These are phyloP conservation scores for Alnus glutinosa DNA, from an alignment of 306 rosid species.

Conservation along the genomic window DNA sequence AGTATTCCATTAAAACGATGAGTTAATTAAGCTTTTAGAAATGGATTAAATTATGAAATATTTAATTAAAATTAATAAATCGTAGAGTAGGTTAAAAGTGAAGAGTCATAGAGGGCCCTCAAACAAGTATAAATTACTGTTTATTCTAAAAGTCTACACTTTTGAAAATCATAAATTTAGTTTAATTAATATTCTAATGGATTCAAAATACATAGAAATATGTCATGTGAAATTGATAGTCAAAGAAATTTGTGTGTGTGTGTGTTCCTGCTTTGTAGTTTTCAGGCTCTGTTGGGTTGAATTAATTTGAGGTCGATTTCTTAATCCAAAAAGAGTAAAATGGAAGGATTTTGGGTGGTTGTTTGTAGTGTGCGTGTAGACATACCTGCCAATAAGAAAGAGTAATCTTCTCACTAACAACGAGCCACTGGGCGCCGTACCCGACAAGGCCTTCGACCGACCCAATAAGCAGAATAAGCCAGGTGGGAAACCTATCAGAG, in stretches of 20 bases:
- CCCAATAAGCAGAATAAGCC: constrained; percentile 77
- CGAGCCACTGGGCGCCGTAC: constrained; percentile 91
- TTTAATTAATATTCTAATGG: too few relatives aligned
- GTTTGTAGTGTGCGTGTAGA: neutral
- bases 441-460: constrained; percentile 75
- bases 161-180: too few relatives aligned
- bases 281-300: neutral
- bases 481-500: constrained; percentile 66
- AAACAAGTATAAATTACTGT: too few relatives aligned
- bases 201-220: too few relatives aligned
- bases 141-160: too few relatives aligned
- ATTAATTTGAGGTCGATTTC: neutral
- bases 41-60: too few relatives aligned
- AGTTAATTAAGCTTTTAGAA: too few relatives aligned
- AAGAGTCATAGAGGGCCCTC: too few relatives aligned
- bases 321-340: neutral
- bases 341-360: neutral
- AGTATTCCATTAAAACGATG: too few relatives aligned
- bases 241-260: neutral
- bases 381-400: constrained; percentile 89
- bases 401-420: constrained; percentile 64
- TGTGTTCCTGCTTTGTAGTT: neutral
- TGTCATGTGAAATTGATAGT: too few relatives aligned
- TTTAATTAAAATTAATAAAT: too few relatives aligned
- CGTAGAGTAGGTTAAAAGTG: too few relatives aligned